A percentile compares a stretch with the other conserved stretches of the same genome.
Evolutionary conservation across 495 filamentous ascomycete genomes (phyloP).

Genomic region (Penicillium canariense): DNA sequence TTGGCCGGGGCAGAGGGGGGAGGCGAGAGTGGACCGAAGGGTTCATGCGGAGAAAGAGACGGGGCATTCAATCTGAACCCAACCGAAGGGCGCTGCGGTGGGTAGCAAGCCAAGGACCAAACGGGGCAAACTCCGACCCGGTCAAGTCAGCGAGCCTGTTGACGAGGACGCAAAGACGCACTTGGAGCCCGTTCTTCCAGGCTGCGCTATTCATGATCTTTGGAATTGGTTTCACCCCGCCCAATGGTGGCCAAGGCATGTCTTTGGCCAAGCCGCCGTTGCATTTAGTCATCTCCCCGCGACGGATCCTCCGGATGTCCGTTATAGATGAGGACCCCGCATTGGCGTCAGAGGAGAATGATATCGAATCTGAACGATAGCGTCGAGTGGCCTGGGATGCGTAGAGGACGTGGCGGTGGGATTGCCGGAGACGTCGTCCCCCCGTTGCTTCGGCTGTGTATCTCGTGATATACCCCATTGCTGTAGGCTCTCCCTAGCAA

Average conservation of each 20-base stretch:
- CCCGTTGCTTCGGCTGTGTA: background rate
- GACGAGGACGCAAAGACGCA: background rate
- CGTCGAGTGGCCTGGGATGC: background rate
- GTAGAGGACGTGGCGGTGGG: background rate
- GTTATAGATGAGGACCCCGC: slow-evolving; percentile 19
- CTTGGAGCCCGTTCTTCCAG: background rate
- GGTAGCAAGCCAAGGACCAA: background rate
- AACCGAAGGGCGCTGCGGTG: background rate
- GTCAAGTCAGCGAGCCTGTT: background rate
- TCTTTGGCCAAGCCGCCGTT: slow-evolving; percentile 14
- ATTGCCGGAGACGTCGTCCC: background rate
- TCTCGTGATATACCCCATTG: too few species aligned
- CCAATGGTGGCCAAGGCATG: slow-evolving; percentile 4
- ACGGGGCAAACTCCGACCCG: slow-evolving; percentile 13
- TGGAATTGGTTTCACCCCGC: slow-evolving; percentile 1
- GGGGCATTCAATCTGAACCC: background rate
- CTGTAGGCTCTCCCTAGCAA: too few species aligned
- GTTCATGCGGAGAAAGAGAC: slow-evolving; percentile 26
- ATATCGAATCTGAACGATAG: background rate
- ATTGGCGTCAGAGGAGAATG: background rate
- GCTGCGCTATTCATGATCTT: slow-evolving; percentile 2
- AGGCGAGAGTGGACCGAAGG: slow-evolving; percentile 23
- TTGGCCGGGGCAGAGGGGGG: slow-evolving; percentile 21
- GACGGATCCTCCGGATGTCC: slow-evolving; percentile 25
- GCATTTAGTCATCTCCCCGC: slow-evolving; percentile 14